These are phyloP conservation scores for Solanum bukasovii DNA, from an alignment of 257 asterid genomes.

Conservation along the genomic window DNA sequence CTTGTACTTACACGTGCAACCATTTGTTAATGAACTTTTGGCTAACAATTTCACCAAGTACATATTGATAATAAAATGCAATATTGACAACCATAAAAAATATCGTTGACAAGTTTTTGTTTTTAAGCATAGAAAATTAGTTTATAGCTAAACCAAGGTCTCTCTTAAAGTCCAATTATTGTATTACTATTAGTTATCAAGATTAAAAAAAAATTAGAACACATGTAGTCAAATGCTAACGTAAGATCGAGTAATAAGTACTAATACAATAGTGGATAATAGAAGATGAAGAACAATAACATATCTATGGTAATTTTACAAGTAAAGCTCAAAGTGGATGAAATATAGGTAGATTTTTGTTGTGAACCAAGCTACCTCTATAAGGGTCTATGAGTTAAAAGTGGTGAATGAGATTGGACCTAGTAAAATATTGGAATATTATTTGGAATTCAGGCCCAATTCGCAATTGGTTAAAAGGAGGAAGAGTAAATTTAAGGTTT, in stretches of 20 bases:
- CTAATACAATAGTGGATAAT: neutral
- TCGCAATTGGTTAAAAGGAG: no score
- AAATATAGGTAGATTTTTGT: no score
- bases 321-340: neutral
- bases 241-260: neutral
- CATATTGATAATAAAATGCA: neutral
- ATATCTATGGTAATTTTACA: neutral
- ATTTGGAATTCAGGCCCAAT: no score
- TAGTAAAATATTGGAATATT: no score
- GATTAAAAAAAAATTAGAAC: neutral
- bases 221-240: neutral
- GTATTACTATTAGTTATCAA: neutral
- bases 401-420: neutral
- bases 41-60: neutral
- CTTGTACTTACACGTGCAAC: neutral
- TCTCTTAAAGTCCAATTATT: neutral
- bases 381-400: neutral
- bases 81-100: neutral
- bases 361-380: no score
- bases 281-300: neutral
- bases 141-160: neutral
- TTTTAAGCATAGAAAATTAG: neutral
- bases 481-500: no score
- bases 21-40: neutral
- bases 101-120: neutral